Evolutionary conservation across 345 rosid species (phyloP), one percentile per base, ranked within the genome.

Genomic region (Salix purpurea): DNA sequence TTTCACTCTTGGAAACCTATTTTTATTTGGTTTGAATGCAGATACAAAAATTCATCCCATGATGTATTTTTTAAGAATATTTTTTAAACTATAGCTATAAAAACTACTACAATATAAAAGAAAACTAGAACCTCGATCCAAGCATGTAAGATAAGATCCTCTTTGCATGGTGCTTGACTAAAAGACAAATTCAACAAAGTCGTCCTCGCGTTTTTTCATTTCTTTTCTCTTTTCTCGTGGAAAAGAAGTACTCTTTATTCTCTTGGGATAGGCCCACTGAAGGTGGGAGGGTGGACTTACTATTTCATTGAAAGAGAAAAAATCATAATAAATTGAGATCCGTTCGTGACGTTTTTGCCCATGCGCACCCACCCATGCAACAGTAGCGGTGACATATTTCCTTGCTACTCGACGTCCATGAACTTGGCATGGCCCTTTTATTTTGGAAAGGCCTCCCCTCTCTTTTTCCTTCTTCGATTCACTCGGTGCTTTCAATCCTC

Each of bases 351-450:
- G n/a, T 52, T 67, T 54, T 67, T 67, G 52, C 48, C 26, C 83
- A 67, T 68, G 82, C 82, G 85, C 54, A 26, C 72, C 72, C 79
- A 34, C 60, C 83, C 81, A 73, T 83, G 86, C 73, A 78, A 70
- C 58, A 62, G 50, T 36, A 13, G 64, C 34, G 0, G 5, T 54
- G 24, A 32, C 48, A 67, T n/a, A 21, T n/a, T 5, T 64, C n/a
- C 58, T 56, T 39, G 40, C 23, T 30, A 5, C 61, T 39, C 14
- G 4, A 40, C 21, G 19, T 61, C 77, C 88, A 81, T 81, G 72
- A 23, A 67, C 42, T 67, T 67, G 16, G 83, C 78, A 69, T 80
- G 82, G 73, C 2, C 19, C 66, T 2, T 36, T 65, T 72, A 30
- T 71, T 37, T 36, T 40, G 14, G 75, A 3, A 58, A 71, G 65